Evolutionary conservation across 768 basidiomycete species (phyloP).

Genomic region (Dioszegia hungarica): DNA sequence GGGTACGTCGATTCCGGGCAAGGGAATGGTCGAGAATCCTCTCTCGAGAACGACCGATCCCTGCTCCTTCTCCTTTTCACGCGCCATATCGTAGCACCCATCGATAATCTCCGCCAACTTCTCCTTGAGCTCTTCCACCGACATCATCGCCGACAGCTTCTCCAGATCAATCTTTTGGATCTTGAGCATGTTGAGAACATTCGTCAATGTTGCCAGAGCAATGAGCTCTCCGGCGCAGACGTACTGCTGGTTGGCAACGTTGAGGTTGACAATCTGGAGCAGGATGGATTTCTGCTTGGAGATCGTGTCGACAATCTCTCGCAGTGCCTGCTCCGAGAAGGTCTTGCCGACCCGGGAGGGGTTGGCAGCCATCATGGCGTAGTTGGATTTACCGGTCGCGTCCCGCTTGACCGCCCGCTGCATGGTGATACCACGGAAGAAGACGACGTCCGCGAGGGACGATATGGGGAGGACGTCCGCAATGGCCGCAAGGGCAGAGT

Average conservation of each 20-base stretch:
- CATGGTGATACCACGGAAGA: constrained; percentile 99
- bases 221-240: constrained; percentile 96
- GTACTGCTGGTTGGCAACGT: constrained; percentile 92
- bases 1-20: constrained; percentile 96
- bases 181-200: constrained; percentile 94
- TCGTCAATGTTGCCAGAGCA: constrained; percentile 87
- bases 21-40: constrained; percentile 90
- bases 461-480: constrained; percentile 94
- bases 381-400: constrained; percentile 83
- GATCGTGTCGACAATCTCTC: constrained; percentile 93
- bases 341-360: constrained; percentile 89
- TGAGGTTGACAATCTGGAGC: constrained; percentile 94
- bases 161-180: constrained; percentile 83
- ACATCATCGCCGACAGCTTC: constrained; percentile 81
- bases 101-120: constrained; percentile 90
- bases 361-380: constrained; percentile 99
- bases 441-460: constrained; percentile 92
- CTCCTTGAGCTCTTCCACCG: constrained; percentile 89
- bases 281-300: constrained; percentile 68
- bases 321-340: constrained; percentile 90
- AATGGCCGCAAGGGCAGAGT: constrained; percentile 95
- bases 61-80: constrained; percentile 70
- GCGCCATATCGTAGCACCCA: constrained; percentile 68
- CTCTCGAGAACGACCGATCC: constrained; percentile 92
- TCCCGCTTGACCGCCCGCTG: constrained; percentile 98